A percentile compares a stretch with the other conserved stretches of the same genome.
phyloP scores from a whole-genome alignment of 768 basidiomycete species.

The Strobilomyces confusus region DNA sequence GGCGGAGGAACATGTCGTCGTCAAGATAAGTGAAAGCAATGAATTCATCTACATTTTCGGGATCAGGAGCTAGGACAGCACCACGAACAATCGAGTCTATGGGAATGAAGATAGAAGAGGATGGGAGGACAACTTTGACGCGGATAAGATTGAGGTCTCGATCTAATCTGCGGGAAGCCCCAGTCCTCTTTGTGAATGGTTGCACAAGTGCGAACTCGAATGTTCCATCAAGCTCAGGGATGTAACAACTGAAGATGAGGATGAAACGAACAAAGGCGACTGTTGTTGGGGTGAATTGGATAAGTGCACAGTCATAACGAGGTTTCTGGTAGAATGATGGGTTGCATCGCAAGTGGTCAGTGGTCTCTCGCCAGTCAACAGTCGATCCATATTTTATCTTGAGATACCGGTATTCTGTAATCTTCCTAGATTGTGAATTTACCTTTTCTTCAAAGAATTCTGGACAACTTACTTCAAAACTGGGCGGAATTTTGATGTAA shows the following conservation, averaged over 20 bases:
- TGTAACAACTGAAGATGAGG: constrained; percentile 19
- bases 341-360: constrained; percentile 30
- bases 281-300: background rate
- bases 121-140: background rate
- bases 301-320: constrained; percentile 28
- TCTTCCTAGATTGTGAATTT: constrained; percentile 4
- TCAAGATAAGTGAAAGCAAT: too few species aligned
- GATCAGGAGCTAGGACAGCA: too few species aligned
- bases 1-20: too few species aligned
- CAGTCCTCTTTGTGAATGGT: background rate
- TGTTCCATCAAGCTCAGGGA: background rate
- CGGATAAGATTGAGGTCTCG: background rate
- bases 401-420: constrained; percentile 23
- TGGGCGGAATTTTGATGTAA: background rate
- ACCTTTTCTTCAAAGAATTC: background rate
- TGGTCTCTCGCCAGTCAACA: constrained; percentile 26
- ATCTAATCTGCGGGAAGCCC: background rate
- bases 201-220: constrained; percentile 21
- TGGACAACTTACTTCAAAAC: background rate
- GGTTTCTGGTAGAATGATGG: constrained; percentile 25
- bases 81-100: background rate
- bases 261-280: constrained; percentile 16
- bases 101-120: background rate
- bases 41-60: too few species aligned
- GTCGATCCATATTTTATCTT: constrained; percentile 26